Percentiles rank a stretch among this genome's conserved stretches.
phyloP scores from a whole-genome alignment of 768 basidiomycete species.

The Hygrophoropsis aurantiaca region DNA sequence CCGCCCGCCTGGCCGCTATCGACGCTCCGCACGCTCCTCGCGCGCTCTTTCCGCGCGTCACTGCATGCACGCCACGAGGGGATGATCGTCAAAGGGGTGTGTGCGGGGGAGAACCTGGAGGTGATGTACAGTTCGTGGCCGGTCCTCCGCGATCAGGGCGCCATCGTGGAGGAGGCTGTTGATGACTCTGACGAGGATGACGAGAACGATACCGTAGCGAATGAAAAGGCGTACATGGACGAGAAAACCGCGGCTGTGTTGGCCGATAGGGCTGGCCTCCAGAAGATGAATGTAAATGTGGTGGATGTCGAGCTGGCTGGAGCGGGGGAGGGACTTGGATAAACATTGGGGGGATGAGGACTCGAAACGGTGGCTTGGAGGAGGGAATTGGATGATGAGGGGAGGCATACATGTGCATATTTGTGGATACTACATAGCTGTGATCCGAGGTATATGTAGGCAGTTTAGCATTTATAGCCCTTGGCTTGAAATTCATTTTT shows the following conservation, averaged over 20 bases:
- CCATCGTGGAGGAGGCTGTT: conserved; percentile 61
- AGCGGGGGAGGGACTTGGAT: conserved; percentile 8
- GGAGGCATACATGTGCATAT: no score
- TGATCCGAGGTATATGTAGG: no score
- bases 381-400: no score
- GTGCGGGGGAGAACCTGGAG: conserved; percentile 77
- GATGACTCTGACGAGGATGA: conserved; percentile 41
- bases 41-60: conserved; percentile 74
- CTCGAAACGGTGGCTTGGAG: no score
- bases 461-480: no score
- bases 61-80: conserved; percentile 71
- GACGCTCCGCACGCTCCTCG: conserved; percentile 72
- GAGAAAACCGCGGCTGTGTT: conserved; percentile 27
- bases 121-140: conserved; percentile 62
- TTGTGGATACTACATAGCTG: no score
- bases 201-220: conserved; percentile 29
- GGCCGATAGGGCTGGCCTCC: conserved; percentile 46
- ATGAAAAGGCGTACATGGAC: conserved; percentile 16
- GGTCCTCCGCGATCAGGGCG: conserved; percentile 60
- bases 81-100: conserved; percentile 75
- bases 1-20: conserved; percentile 77
- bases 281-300: conserved; percentile 10
- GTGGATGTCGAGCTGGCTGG: conserved; percentile 16
- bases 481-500: no score
- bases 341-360: no score